Conservation (phyloP, 1,139 yeast species). For the Suhomyces wounanorum region DNA sequence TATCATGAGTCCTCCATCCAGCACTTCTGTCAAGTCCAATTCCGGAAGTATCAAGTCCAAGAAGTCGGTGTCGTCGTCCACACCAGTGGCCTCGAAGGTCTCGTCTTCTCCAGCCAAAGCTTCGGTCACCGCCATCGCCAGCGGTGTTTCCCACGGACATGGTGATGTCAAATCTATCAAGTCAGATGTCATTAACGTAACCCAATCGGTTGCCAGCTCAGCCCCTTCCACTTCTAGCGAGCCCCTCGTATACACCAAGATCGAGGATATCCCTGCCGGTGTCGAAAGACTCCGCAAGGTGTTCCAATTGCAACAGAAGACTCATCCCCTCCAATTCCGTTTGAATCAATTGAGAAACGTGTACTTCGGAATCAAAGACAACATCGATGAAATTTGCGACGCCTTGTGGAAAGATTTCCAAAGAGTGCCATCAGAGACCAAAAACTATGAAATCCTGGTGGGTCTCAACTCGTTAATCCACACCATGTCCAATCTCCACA, state of each 20-base stretch:
- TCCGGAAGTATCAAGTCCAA: not conserved
- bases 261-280: slow-evolving; percentile 50
- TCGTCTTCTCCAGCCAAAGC: not conserved
- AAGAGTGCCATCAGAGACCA: slow-evolving; percentile 63
- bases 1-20: not conserved
- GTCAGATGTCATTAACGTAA: not conserved
- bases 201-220: not conserved
- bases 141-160: not conserved
- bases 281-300: slow-evolving; percentile 44
- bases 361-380: slow-evolving; percentile 65
- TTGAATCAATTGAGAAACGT: slow-evolving; percentile 66
- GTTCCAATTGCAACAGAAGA: slow-evolving; percentile 50
- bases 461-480: slow-evolving; percentile 58
- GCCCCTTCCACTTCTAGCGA: slow-evolving; percentile 1
- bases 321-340: slow-evolving; percentile 59
- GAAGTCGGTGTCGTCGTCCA: not conserved
- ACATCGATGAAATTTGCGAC: slow-evolving; percentile 52
- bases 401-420: slow-evolving; percentile 70
- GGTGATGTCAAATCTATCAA: not conserved
- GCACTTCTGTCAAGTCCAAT: not conserved
- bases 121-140: not conserved
- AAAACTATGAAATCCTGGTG: slow-evolving; percentile 55
- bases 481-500: slow-evolving; percentile 59
- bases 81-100: not conserved
- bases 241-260: slow-evolving; percentile 42